phyloP scores from a whole-genome alignment of 2,329 filamentous ascomycete genomes.

The Tolypocladium cylindrosporum region DNA sequence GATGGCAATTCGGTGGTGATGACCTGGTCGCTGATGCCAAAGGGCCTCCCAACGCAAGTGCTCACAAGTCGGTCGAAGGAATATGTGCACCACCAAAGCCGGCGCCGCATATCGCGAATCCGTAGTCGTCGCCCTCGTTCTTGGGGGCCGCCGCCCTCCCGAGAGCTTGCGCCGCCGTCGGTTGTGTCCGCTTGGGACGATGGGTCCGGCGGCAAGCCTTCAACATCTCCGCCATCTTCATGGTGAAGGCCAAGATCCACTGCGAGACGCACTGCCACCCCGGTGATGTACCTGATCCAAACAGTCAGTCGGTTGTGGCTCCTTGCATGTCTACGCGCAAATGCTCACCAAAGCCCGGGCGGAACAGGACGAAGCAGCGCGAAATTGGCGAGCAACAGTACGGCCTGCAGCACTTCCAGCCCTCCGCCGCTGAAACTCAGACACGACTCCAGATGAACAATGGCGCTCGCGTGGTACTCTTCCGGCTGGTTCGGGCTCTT shows the following conservation, averaged over 20 bases:
- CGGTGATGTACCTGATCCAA: conserved; percentile 66
- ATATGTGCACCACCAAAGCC: conserved; percentile 96
- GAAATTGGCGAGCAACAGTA: conserved; percentile 82
- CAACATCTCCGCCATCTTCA: conserved; percentile 66
- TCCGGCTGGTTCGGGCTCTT: conserved; percentile 62
- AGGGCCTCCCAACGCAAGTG: conserved; percentile 84
- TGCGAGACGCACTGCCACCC: conserved; percentile 80
- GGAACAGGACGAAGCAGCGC: conserved; percentile 84
- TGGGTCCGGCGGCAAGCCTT: conserved; percentile 45
- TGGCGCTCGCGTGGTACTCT: conserved; percentile 91
- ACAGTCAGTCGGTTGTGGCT: neutral
- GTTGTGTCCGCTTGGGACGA: conserved; percentile 22
- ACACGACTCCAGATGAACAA: conserved; percentile 82
- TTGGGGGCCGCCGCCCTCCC: conserved; percentile 24
- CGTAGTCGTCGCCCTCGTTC: conserved; percentile 66
- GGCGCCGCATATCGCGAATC: conserved; percentile 72
- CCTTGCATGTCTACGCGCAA: neutral
- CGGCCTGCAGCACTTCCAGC: conserved; percentile 86
- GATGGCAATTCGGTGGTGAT: conserved; percentile 94
- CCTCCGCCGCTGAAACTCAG: conserved; percentile 79
- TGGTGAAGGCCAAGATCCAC: conserved; percentile 89
- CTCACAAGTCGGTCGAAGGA: conserved; percentile 91
- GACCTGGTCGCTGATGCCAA: conserved; percentile 91
- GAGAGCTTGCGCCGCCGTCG: conserved; percentile 18
- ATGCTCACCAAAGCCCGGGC: conserved; percentile 69